Conservation (phyloP, 768 basidiomycete genomes). For the Crepidotus variabilis region DNA sequence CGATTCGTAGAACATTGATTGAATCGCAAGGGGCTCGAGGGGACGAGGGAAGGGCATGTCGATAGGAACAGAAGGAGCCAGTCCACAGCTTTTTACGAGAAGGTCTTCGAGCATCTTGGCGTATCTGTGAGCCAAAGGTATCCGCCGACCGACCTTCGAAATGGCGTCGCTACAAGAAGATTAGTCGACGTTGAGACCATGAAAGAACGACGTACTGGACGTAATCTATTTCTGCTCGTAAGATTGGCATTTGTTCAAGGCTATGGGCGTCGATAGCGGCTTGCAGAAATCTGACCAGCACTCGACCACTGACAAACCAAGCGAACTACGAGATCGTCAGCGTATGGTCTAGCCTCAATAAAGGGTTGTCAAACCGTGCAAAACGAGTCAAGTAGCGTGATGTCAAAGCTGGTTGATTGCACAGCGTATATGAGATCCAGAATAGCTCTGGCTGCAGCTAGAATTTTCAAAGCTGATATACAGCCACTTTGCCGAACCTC, state of each 20-base stretch:
- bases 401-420: slow-evolving; percentile 68
- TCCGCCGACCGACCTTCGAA: slow-evolving; percentile 57
- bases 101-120: slow-evolving; percentile 54
- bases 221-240: slow-evolving; percentile 64
- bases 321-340: slow-evolving; percentile 39
- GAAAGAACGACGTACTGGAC: slow-evolving; percentile 45
- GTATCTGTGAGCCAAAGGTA: slow-evolving; percentile 63
- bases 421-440: slow-evolving; percentile 65
- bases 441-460: slow-evolving; percentile 62
- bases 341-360: not conserved
- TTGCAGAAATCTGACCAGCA: slow-evolving; percentile 62
- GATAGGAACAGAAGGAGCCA: slow-evolving; percentile 21
- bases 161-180: slow-evolving; percentile 47
- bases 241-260: slow-evolving; percentile 51
- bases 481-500: slow-evolving; percentile 55
- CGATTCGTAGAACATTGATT: slow-evolving; percentile 26
- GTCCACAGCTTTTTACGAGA: slow-evolving; percentile 35
- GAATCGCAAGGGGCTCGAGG: slow-evolving; percentile 24
- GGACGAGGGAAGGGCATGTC: slow-evolving; percentile 33
- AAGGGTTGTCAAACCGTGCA: slow-evolving; percentile 45
- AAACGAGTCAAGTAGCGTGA: slow-evolving; percentile 67
- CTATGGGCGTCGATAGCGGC: slow-evolving; percentile 57
- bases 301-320: slow-evolving; percentile 68
- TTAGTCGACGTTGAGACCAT: not conserved
- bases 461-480: slow-evolving; percentile 64